A percentile compares a stretch with the other conserved stretches of the same genome.
Conservation (phyloP, 192 early-diverging fungal species). For the Dissophora ornata region DNA sequence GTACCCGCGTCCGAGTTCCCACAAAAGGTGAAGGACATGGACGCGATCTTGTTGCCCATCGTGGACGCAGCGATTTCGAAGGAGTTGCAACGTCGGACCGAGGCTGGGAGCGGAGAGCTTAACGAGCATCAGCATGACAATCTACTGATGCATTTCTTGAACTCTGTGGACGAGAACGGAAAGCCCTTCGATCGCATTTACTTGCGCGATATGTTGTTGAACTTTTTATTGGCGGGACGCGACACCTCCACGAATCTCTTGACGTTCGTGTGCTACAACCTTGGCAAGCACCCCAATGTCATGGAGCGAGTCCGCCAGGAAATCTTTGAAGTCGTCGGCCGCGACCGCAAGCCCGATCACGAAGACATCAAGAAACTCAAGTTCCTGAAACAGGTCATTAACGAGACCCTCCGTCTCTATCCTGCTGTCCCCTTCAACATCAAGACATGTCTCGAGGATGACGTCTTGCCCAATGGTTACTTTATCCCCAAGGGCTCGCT, state of each 20-base stretch:
- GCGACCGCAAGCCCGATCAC: conserved; percentile 55
- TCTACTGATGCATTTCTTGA: conserved; percentile 36
- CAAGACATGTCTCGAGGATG: conserved; percentile 46
- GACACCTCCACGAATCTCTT: conserved; percentile 59
- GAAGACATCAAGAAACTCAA: conserved; percentile 64
- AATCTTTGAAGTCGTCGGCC: conserved; percentile 43
- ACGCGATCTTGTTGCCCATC: conserved; percentile 35
- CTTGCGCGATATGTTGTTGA: conserved; percentile 51
- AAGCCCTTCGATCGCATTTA: conserved; percentile 42
- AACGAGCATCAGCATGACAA: conserved; percentile 36
- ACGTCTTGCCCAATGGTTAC: conserved; percentile 48
- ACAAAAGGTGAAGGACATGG: conserved; percentile 43
- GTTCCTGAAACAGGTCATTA: conserved; percentile 64
- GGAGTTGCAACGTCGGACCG: conserved; percentile 7
- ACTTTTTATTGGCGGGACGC: conserved; percentile 48
- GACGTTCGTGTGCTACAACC: conserved; percentile 56
- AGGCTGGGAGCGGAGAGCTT: conserved; percentile 1
- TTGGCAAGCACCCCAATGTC: conserved; percentile 50
- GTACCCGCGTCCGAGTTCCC: conserved; percentile 17
- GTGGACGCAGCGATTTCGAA: conserved; percentile 39
- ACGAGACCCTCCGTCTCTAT: conserved; percentile 65
- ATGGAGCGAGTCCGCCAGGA: conserved; percentile 55
- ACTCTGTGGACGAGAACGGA: conserved; percentile 42
- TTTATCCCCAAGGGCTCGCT: conserved; percentile 56
- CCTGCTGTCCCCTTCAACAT: conserved; percentile 58